These are phyloP conservation scores for Ascochyta pisi DNA, from an alignment of 2,329 filamentous ascomycete species.

Conservation along the genomic window DNA sequence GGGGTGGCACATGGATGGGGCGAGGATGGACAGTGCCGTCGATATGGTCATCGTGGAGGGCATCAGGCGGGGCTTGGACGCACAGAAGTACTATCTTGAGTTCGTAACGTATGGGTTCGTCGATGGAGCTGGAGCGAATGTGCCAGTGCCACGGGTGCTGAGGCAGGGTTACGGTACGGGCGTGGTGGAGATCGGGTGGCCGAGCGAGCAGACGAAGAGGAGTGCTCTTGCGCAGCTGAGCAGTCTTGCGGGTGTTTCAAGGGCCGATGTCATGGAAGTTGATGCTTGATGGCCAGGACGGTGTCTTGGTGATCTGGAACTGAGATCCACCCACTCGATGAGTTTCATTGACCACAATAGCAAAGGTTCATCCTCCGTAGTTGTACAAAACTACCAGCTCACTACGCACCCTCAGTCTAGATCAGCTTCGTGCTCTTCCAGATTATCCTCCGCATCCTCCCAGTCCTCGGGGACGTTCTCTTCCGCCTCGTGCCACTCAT, in stretches of 20 bases:
- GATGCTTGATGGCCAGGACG: not conserved
- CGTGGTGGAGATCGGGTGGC: slow-evolving; percentile 5
- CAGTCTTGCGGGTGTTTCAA: not conserved
- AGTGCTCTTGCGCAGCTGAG: not conserved
- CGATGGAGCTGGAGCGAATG: slow-evolving; percentile 57
- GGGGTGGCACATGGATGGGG: slow-evolving; percentile 62
- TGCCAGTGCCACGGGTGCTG: slow-evolving; percentile 56
- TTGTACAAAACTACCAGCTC: too few species aligned
- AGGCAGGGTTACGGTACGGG: slow-evolving; percentile 57
- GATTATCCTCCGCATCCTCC: slow-evolving; percentile 10
- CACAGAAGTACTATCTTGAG: slow-evolving; percentile 62
- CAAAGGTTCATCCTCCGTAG: too few species aligned
- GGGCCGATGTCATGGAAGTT: not conserved
- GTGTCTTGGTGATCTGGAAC: not conserved
- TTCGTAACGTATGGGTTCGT: slow-evolving; percentile 71
- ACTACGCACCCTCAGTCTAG: not conserved
- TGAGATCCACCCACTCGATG: not conserved
- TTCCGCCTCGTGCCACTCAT: not conserved
- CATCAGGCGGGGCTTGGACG: slow-evolving; percentile 57
- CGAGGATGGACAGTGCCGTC: slow-evolving; percentile 55
- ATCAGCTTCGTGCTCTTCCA: not conserved
- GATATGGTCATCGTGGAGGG: slow-evolving; percentile 59
- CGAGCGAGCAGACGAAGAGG: not conserved
- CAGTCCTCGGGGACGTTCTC: not conserved
- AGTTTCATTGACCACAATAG: not conserved